phyloP scores from a whole-genome alignment of 2,329 filamentous ascomycete species.

The Stagonosporopsis chrysanthemi region DNA sequence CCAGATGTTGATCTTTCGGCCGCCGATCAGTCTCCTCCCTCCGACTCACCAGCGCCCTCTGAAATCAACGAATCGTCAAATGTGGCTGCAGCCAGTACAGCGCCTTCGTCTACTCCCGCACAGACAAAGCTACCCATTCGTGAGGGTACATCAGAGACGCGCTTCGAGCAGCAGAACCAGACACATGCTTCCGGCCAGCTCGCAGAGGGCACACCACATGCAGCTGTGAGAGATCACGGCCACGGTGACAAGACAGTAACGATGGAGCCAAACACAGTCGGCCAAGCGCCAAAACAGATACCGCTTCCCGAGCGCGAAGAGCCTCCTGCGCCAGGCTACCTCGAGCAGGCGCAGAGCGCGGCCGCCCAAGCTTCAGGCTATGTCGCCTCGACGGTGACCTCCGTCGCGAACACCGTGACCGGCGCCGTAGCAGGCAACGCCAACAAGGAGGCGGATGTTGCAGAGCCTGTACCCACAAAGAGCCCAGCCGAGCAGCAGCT shows the following conservation, averaged over 20 bases:
- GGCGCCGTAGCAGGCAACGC: constrained; percentile 33
- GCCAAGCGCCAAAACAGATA: constrained; percentile 59
- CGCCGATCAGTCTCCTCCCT: constrained; percentile 29
- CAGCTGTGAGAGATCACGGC: constrained; percentile 51
- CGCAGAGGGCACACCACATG: constrained; percentile 52
- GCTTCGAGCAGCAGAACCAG: constrained; percentile 51
- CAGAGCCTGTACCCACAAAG: constrained; percentile 30
- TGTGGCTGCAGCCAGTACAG: constrained; percentile 2
- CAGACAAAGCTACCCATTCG: constrained; percentile 39
- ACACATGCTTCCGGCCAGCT: constrained; percentile 56
- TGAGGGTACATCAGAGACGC: constrained; percentile 53
- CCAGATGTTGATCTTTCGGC: constrained; percentile 30
- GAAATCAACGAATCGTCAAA: constrained; percentile 19
- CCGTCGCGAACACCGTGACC: constrained; percentile 44
- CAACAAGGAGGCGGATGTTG: constrained; percentile 27
- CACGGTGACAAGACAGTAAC: constrained; percentile 55
- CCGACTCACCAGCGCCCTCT: constrained; percentile 30
- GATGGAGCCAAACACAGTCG: constrained; percentile 58
- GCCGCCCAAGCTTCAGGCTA: constrained; percentile 41
- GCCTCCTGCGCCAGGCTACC: constrained; percentile 43
- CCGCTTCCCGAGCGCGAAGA: constrained; percentile 46
- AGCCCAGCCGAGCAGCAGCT: constrained; percentile 41
- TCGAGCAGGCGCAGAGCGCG: constrained; percentile 55
- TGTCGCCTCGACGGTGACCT: constrained; percentile 39
- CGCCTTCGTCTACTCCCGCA: constrained; percentile 19